A percentile compares a stretch with the other conserved stretches of the same genome.
Conservation (phyloP, 345 rosid genomes). For the Populus ilicifolia region DNA sequence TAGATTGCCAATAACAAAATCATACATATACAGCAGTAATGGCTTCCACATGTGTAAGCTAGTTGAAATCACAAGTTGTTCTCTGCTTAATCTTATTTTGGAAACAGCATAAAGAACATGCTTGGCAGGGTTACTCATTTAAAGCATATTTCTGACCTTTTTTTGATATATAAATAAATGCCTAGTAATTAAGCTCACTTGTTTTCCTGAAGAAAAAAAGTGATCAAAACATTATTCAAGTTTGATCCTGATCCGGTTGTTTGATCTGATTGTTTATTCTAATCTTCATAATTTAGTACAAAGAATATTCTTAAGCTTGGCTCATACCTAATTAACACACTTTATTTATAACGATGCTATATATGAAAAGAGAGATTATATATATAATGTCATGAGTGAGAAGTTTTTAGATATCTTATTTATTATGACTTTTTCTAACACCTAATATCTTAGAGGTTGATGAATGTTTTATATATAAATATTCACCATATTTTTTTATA, state of each 20-base stretch:
- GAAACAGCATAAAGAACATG: slow-evolving; percentile 11
- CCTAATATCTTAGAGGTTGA: fast-evolving
- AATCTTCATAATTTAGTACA: neutral
- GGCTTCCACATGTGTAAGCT: slow-evolving; percentile 27
- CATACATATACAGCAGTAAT: slow-evolving; percentile 3
- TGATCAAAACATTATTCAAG: neutral
- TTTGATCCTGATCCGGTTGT: too few species aligned
- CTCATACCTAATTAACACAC: neutral
- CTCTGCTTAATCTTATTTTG: neutral
- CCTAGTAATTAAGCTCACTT: neutral
- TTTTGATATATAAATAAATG: neutral
- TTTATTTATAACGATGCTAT: too few species aligned
- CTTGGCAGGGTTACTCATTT: neutral
- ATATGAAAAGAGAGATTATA: too few species aligned
- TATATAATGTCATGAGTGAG: too few species aligned
- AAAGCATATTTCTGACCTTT: neutral
- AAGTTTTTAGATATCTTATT: too few species aligned
- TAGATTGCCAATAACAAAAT: neutral
- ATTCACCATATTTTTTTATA: too few species aligned
- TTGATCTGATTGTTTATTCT: neutral
- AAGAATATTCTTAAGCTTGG: slow-evolving; percentile 1
- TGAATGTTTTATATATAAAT: too few species aligned
- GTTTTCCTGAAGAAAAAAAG: neutral
- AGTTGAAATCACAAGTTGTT: neutral
- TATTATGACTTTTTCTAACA: too few species aligned